phyloP scores from a whole-genome alignment of 2,329 filamentous ascomycete species.

The Penicillium occitanis region DNA sequence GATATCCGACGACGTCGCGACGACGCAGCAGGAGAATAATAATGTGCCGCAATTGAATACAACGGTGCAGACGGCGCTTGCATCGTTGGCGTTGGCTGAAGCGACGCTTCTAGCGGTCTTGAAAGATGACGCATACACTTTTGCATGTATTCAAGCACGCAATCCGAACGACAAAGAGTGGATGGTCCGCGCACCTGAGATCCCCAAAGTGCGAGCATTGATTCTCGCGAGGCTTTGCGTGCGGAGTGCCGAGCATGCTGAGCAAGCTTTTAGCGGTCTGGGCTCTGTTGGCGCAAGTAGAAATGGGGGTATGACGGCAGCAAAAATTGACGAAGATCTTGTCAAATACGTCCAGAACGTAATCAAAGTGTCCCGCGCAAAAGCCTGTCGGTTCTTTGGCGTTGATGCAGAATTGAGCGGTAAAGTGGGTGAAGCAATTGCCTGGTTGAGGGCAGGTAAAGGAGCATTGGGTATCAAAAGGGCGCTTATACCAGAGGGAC shows the following conservation, averaged over 20 bases:
- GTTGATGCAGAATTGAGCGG: conserved; percentile 83
- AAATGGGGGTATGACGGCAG: conserved; percentile 24
- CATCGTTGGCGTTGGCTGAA: conserved; percentile 72
- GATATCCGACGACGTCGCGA: conserved; percentile 50
- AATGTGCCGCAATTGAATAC: conserved; percentile 49
- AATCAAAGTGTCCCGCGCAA: conserved; percentile 71
- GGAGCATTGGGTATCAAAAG: conserved; percentile 68
- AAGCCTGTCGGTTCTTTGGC: conserved; percentile 85
- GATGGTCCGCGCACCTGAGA: conserved; percentile 90
- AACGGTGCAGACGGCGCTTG: conserved; percentile 44
- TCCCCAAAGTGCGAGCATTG: conserved; percentile 84
- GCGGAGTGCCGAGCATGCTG: conserved; percentile 82
- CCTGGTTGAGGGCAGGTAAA: conserved; percentile 77
- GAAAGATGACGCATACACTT: conserved; percentile 92
- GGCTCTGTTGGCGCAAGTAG: conserved; percentile 35
- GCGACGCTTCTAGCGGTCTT: conserved; percentile 85
- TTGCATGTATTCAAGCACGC: conserved; percentile 74
- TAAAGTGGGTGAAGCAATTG: conserved; percentile 79
- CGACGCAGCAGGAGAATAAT: neutral
- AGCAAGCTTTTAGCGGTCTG: conserved; percentile 62
- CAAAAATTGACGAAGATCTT: conserved; percentile 64
- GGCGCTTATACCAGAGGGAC: conserved; percentile 45
- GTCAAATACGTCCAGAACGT: conserved; percentile 74
- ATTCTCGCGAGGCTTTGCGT: conserved; percentile 86
- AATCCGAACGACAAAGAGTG: conserved; percentile 86